Base-by-base conservation (phyloP, 352 stramenopile genomes). In the Phytophthora citricola region DNA sequence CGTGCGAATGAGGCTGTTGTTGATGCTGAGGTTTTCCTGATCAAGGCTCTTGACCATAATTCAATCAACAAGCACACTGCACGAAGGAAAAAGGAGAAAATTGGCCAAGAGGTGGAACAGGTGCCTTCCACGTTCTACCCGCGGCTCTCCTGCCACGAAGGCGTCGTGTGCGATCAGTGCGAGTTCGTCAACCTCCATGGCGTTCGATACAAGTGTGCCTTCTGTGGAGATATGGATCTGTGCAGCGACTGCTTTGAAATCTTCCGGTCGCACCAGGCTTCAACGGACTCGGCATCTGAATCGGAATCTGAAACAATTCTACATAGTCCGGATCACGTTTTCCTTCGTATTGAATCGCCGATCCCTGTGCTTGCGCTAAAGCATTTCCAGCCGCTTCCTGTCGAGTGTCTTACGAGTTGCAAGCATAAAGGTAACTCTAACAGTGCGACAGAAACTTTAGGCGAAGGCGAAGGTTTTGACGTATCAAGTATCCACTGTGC, bases 101-200 rank as follows among this genome's bases (percentile, higher is more conserved):
- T 52, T 24, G 57, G 41, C 20, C 29, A 51, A 17, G 46, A 52
- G 11, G 17, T 20, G 15, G 24, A 52, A 24, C 49, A 65, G 5
- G 26, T 32, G 6, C 20, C 60, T 17, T 50, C 34, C 20, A 53
- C 46, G 2, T 93, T 78, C 51, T 93, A 92, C 45, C 85, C 83
- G n/a, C 51, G 52, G 4, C 59, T 76, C 32, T 75, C 72, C 0
- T 79, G 72, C 22, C 83, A 94, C 67, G 78, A 82, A 44, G 83
- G 84, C 20, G 81, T 94, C 7, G 79, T 86, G 17, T 94, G 86
- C 48, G 85, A 94, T 44, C 78, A 81, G 26, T 94, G 86, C 57
- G 71, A 83, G 49, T 71, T 73, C 17, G 75, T 73, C 17, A 85
- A 92, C 38, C 82, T 94, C 36, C 47, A 73, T 14, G 69, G 71